Conservation (phyloP, 371 early-diverging fungal species). For the Mortierella sp. region DNA sequence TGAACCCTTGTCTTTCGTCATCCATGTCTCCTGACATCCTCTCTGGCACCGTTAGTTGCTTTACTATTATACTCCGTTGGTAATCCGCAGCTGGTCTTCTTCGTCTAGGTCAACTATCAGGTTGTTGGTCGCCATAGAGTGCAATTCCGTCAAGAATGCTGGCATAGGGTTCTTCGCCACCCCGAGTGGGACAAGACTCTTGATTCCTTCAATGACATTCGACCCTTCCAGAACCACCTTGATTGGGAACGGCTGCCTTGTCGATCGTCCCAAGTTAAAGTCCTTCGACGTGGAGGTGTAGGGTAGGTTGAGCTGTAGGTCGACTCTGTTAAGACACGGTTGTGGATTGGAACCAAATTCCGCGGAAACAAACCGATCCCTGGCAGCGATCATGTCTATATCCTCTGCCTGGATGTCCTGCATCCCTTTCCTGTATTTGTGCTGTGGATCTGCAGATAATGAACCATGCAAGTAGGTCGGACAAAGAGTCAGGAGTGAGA, state of each 20-base stretch:
- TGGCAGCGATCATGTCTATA: conserved; percentile 16
- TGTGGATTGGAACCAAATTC: conserved; percentile 53
- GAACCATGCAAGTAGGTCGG: neutral
- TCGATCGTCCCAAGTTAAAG: conserved; percentile 24
- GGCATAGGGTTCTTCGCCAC: conserved; percentile 57
- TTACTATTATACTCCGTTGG: conserved; percentile 4
- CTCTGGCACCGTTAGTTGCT: neutral
- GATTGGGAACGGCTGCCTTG: conserved; percentile 33
- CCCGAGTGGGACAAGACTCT: conserved; percentile 54
- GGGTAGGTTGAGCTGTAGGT: conserved; percentile 42
- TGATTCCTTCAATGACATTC: conserved; percentile 64
- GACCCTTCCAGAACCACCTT: conserved; percentile 57
- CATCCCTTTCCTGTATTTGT: conserved; percentile 24
- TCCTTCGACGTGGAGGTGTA: conserved; percentile 24
- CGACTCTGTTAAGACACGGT: conserved; percentile 42
- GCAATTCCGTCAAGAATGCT: conserved; percentile 55
- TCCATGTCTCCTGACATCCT: neutral
- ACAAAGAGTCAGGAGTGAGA: too few relatives aligned
- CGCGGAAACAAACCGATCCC: conserved; percentile 28
- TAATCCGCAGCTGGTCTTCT: conserved; percentile 6
- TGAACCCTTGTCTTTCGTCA: neutral
- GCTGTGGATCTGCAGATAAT: conserved; percentile 14
- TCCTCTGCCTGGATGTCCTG: conserved; percentile 37
- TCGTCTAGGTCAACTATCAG: conserved; percentile 32
- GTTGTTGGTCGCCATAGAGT: conserved; percentile 49